Evolutionary conservation across 495 filamentous ascomycete genomes (phyloP).

Genomic region (Staphylotrichum longicolle): DNA sequence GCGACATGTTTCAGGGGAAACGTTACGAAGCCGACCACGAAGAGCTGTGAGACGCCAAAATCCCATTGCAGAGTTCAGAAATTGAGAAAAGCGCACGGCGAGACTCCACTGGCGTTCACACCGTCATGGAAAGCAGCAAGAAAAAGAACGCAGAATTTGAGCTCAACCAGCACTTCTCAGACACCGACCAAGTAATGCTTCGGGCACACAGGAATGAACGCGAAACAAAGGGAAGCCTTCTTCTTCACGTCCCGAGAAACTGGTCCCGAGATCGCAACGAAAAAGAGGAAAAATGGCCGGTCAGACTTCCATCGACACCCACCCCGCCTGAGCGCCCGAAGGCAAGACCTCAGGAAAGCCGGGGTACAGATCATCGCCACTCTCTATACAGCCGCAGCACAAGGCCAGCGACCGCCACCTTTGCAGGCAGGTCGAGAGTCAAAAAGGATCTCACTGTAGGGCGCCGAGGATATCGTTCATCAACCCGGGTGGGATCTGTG

Average conservation of each 20-base stretch:
- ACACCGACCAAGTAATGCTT: no score
- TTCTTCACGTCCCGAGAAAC: slow-evolving; percentile 42
- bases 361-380: slow-evolving; percentile 65
- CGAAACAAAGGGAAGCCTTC: slow-evolving; percentile 23
- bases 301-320: slow-evolving; percentile 64
- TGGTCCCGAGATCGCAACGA: slow-evolving; percentile 45
- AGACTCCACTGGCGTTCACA: no score
- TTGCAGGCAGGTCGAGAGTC: slow-evolving; percentile 53
- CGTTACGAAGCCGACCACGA: no score
- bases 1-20: no score
- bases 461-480: slow-evolving; percentile 59
- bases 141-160: no score
- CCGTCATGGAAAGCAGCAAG: no score
- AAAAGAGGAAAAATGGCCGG: slow-evolving; percentile 50
- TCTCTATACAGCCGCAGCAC: slow-evolving; percentile 51
- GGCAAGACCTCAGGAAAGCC: slow-evolving; percentile 47
- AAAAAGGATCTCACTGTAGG: slow-evolving; percentile 57
- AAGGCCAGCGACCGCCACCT: slow-evolving; percentile 43
- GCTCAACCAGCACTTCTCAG: no score
- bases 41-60: no score
- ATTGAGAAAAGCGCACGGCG: no score
- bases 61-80: no score
- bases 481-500: slow-evolving; percentile 63
- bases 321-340: slow-evolving; percentile 56
- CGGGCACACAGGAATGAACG: no score